Evolutionary conservation across 495 filamentous ascomycete genomes (phyloP), one percentile per base, ranked within the genome.

Genomic region (Penicillium lagena): DNA sequence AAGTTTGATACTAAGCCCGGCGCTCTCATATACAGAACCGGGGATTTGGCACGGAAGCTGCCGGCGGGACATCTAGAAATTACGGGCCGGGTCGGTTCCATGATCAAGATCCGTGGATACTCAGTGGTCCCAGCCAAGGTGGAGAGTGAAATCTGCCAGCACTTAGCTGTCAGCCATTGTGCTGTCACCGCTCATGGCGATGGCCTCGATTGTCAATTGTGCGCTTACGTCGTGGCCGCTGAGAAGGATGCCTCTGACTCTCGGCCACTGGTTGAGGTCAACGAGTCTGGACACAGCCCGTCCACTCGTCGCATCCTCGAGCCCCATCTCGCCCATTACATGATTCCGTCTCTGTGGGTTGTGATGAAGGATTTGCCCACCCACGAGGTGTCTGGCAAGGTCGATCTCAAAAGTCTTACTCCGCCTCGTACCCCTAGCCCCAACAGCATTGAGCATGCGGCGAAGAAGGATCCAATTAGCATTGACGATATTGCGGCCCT

Each of bases 91-190:
- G 83, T 96, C 10, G 72, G 75, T 1, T 76, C 78, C 0, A 89
- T 90, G 68, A 79, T 90, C 54, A 95, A 93, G 51, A 69, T 95
- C 22, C 78, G 87, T 15, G 89, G 89, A 2, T 82, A 90, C 48
- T 76, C 87, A 7, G 79, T 90, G 7, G 87, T 90, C 29, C 73
- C 91, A 7, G 79, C 77, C 4, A 91, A 96, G 61, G 84, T 96
- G 31, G 85, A 79, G 51, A 80, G 76, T 55, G 75, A 77, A 1
- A 81, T 85, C 38, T 69, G 76, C 45, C 66, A 71, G 38, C 62
- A 79, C 43, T 61, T 86, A 29, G 81, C 79, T 13, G 79, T 85
- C 31, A 71, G 70, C 5, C 70, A 73, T 15, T 82, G 80, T 43
- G 77, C 73, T 7, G 76, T 86, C 0, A 62, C 77, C 32, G 72